Base-by-base conservation (phyloP, 331 rosid genomes). In the Malus hybrid region DNA sequence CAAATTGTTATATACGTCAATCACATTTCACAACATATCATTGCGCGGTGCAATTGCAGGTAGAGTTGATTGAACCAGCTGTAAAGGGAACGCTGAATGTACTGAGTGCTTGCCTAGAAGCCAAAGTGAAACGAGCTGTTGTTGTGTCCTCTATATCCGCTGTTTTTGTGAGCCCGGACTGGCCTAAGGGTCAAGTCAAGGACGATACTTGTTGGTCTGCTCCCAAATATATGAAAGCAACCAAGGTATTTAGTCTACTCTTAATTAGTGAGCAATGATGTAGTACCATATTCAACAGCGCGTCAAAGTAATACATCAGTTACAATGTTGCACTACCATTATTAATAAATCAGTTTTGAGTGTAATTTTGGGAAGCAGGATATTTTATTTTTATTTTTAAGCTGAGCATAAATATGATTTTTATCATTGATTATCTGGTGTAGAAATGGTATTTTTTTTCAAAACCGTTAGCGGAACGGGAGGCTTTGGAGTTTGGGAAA, bases 181-280 rank as follows among this genome's bases (percentile, higher is more conserved):
- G 85, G 50, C 84, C 89, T 1, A 80, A 71, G 52, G 85, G 78
- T 80, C 73, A 71, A 79, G 78, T 77, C 13, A 75, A 86, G 9
- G 97, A 89, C 66, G 97, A 91, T 75, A 75, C 85, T 48, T 86
- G 71, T 79, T 89, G 93, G 97, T 86, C 96, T 29, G 97, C 80
- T 77, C 83, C 63, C 68, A 89, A 88, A 69, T 82, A 85, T 66
- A 82, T 90, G 82, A 75, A 6, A 77, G 58, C 72, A 39, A 87
- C 80, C 8, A 8, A 84, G 89, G 96, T 90, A 11, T 6, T 5
- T 63, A 32, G 65, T 48, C 29, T 3, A 20, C 8, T 42, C 46
- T 42, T 42, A 42, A 42, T 42, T 39, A 39, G 46, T 39, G 46
- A 39, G 46, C 46, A 10, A 42, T 42, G 46, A 10, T 3, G 1